Percentiles rank a stretch among this genome's conserved stretches.
These are phyloP conservation scores for Prunus dulcis DNA, from an alignment of 306 rosid species.

Conservation along the genomic window DNA sequence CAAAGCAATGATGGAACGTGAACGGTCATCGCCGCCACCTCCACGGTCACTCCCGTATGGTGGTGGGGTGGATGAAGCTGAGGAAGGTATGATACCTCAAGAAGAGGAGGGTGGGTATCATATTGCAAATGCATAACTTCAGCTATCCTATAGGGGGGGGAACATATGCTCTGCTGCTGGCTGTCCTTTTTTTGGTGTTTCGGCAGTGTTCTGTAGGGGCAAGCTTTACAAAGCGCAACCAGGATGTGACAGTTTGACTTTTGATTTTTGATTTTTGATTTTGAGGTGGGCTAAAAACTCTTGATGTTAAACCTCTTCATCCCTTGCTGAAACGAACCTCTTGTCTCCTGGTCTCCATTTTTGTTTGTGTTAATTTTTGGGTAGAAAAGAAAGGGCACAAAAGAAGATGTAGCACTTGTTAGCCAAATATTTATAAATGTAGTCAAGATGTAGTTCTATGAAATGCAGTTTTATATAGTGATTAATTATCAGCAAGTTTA, in stretches of 20 bases:
- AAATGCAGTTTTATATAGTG: slow-evolving; percentile 7
- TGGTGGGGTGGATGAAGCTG: slow-evolving; percentile 51
- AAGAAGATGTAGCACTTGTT: slow-evolving; percentile 5
- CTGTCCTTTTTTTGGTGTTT: not conserved
- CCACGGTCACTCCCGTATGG: not conserved
- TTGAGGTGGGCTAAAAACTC: no score
- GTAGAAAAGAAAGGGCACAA: slow-evolving; percentile 15
- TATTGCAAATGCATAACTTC: not conserved
- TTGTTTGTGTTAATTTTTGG: not conserved
- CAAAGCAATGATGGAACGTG: slow-evolving; percentile 61
- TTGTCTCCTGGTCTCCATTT: slow-evolving; percentile 7
- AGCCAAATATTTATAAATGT: slow-evolving; percentile 6
- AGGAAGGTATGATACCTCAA: slow-evolving; percentile 67
- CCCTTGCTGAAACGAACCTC: not conserved
- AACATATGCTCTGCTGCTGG: not conserved
- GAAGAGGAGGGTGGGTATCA: slow-evolving; percentile 18
- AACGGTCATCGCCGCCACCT: slow-evolving; percentile 27
- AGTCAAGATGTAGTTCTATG: slow-evolving; percentile 22
- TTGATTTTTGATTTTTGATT: no score
- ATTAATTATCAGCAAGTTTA: not conserved
- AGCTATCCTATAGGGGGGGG: not conserved
- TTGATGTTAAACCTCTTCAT: not conserved
- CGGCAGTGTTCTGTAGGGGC: no score
- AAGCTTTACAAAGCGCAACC: no score
- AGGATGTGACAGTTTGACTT: no score